Evolutionary conservation across 2,329 filamentous ascomycete genomes (phyloP), one percentile per base, ranked within the genome.

Genomic region (Aspergillus calidoustus): DNA sequence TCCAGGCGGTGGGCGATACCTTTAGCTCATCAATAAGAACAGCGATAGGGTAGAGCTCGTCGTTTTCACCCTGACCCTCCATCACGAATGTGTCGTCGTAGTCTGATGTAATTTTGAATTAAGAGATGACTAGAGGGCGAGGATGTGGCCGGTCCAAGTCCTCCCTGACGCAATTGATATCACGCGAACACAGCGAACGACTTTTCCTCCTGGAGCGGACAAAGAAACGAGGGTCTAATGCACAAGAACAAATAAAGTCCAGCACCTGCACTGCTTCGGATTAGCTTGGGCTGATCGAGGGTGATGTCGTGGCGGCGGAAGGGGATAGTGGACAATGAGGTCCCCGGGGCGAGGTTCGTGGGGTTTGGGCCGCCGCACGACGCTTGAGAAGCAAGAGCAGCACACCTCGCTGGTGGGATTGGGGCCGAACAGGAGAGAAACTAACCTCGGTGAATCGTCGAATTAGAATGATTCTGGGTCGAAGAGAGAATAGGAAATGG

Each of bases 21-120:
- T 97, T 99, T 76, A 99, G 87, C 87, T 61, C 95, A 81, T 99
- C 95, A 82, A 99, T 99, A 81, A 99, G 89, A 71, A 99, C 95
- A 77, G 96, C 95, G 85, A 99, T 99, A 79, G 95, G 95, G 82
- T 98, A 99, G 76, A 99, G 93, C 89, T 98, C 96, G 83, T 99
- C 95, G 80, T 90, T 96, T 84, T 94, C 89, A 82, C 90, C 91
- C 80, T 89, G 86, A 82, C 90, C 90, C 83, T 97, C 92, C 94
- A 98, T 98, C 80, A 80, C 86, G 86, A 81, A 79, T 74, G 73
- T 64, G 60, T 60, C 69, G 54, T 64, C 63, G 67, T 46, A 54
- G 22, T 50, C 19, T 57, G 49, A 59, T 61, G 58, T 65, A 64
- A 51, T 69, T 65, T 69, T 66, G 66, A 57, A 60, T 50, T 65